Evolutionary conservation across 805 yeast species (phyloP), one percentile per base, ranked within the genome.

Genomic region (Schizosaccharomyces japonicus): DNA sequence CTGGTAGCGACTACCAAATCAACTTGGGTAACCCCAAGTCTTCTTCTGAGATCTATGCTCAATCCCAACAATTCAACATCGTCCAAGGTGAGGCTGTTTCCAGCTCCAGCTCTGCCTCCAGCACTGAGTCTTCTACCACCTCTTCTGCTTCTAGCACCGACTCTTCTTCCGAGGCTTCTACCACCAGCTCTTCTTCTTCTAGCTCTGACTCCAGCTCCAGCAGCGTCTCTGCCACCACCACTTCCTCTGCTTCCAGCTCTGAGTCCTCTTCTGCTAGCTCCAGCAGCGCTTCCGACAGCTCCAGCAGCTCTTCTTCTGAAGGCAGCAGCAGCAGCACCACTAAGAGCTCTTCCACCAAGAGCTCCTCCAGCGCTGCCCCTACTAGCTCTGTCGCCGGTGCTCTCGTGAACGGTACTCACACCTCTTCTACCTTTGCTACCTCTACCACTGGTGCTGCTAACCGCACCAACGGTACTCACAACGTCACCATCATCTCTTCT

Each of bases 311-410:
- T 21, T 50, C 57, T 62, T 5, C 40, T 13, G 29, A 1, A n/a
- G 28, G n/a, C 23, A 21, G 39, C 39, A 2, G 19, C 33, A 25
- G 15, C 19, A 7, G 11, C 34, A 13, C 72, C 69, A 39, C 67
- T 72, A 0, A 96, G 95, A 0, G 95, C 75, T 29, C 13, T 29
- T 29, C 32, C 32, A 29, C n/a, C n/a, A n/a, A n/a, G n/a, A n/a
- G n/a, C n/a, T n/a, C n/a, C n/a, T n/a, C n/a, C n/a, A n/a, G n/a
- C n/a, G n/a, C n/a, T n/a, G n/a, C n/a, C n/a, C n/a, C n/a, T n/a
- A n/a, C n/a, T n/a, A n/a, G n/a, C n/a, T n/a, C n/a, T n/a, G n/a
- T n/a, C n/a, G n/a, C n/a, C n/a, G n/a, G n/a, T n/a, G n/a, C n/a
- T n/a, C n/a, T n/a, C n/a, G n/a, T n/a, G n/a, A n/a, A n/a, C n/a